phyloP scores from a whole-genome alignment of 176 grass and related monocot genomes.

The Oryza meyeriana region DNA sequence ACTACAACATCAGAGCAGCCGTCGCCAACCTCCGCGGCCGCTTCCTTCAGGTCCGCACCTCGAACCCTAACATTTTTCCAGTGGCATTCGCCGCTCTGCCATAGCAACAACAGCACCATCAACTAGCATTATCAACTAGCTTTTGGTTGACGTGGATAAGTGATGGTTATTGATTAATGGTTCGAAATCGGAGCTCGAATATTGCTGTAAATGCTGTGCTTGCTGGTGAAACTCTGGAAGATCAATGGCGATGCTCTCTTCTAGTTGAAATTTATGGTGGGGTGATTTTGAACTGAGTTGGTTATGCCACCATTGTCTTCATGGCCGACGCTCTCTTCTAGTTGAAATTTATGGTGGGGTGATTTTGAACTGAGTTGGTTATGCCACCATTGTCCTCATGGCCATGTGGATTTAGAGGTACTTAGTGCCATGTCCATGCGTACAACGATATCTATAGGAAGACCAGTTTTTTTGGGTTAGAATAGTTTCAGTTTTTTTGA shows the following conservation, averaged over 20 bases:
- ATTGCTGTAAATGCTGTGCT: background rate
- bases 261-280: background rate
- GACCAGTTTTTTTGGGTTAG: too few relatives aligned
- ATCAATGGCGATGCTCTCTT: too few relatives aligned
- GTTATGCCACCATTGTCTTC: background rate
- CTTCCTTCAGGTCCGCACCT: conserved; percentile 40
- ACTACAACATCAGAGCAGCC: conserved; percentile 43
- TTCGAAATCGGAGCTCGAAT: background rate
- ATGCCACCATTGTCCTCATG: background rate
- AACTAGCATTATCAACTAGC: background rate
- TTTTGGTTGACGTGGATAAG: conserved; percentile 3
- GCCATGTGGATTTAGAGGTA: background rate
- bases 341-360: background rate
- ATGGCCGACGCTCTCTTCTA: background rate
- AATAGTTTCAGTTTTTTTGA: too few relatives aligned
- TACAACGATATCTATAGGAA: too few relatives aligned
- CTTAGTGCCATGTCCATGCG: too few relatives aligned
- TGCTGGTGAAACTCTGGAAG: background rate
- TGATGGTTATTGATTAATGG: background rate
- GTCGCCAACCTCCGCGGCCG: conserved; percentile 35
- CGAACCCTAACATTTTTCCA: conserved; percentile 20
- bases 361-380: background rate
- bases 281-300: background rate
- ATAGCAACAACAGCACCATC: background rate
- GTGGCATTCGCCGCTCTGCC: background rate